Base-by-base conservation (phyloP, 768 basidiomycete species). In the Fomitopsis pulvina region DNA sequence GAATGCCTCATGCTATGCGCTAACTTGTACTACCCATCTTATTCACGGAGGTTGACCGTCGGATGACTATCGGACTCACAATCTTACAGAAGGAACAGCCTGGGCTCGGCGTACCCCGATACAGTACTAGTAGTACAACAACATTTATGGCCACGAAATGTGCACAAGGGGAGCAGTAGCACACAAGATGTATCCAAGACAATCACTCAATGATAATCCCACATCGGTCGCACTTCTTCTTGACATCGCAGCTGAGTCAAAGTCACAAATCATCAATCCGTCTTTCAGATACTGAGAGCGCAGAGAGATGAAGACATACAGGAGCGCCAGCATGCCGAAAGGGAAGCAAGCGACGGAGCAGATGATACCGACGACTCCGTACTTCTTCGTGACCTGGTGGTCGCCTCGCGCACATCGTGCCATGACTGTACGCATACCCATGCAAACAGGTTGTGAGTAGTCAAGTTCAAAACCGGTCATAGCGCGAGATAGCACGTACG, bases 311-410 rank as follows among this genome's bases (percentile, higher is more conserved):
- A 16, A 9, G 11, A 55, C 53, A 20, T 41, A 55, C 54, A 52
- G 42, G 9, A 55, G 51, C 29, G 41, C 44, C 16, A 55, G 41
- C 25, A 55, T 42, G 18, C 54, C 54, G 20, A 62, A 52, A 0
- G 65, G 65, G 47, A 66, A 66, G 2, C 58, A 44, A 5, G 65
- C 29, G 20, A 66, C 54, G 3, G 64, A 61, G 27, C 50, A 56
- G 42, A 66, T 59, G 51, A 66, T 65, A 8, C 65, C 65, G 34
- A 59, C 60, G 18, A 58, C 40, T 18, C 65, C 65, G 41, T 64
- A 58, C 28, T 57, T 60, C 16, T 47, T 61, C n/a, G 47, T 43
- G 10, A 54, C 48, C 25, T 65, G 63, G 34, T 66, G 65, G 18
- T 65, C 53, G 24, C 65, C 65, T 30, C 58, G 53, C 18, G 65